Base-by-base conservation (phyloP, 2,329 filamentous ascomycete genomes). In the Cryphonectria japonica region DNA sequence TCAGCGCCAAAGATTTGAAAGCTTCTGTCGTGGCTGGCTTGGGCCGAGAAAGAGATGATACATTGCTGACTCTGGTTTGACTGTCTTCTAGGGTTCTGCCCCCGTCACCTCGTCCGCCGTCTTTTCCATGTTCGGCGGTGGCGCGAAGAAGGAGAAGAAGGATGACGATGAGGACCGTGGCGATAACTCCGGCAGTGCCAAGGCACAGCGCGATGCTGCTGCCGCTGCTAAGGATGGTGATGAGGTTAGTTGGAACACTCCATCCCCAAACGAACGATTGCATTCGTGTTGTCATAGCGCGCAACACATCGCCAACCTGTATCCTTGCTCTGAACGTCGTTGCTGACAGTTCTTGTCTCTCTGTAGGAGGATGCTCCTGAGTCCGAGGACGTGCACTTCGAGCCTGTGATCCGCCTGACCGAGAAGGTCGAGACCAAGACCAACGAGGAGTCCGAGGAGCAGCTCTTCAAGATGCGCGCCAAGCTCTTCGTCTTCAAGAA, bases 401-500 rank as follows among this genome's bases (percentile, higher is more conserved):
- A 97, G 86, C 96, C 96, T 75, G 94, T 99, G 77, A 93, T 97
- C 79, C 95, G 91, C 85, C 88, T 99, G 80, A 98, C 95, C 74
- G 94, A 99, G 87, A 96, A 97, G 86, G 92, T 98, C 78, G 95
- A 98, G 80, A 92, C 90, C 80, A 97, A 97, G 89, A 98, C 96
- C 83, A 97, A 98, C 85, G 96, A 99, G 85, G 96, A 99, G 87
- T 89, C 92, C 62, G 96, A 99, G 87, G 95, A 98, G 86, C 93
- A 97, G 86, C 87, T 90, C 54, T 99, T 98, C 91, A 98, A 98
- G 91, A 98, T 98, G 95, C 93, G 96, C 78, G 96, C 96, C 80
- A 99, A 99, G 90, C 92, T 99, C 76, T 99, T 99, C 91, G 95
- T 95, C 86, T 99, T 98, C 82, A 92, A 97, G 84, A 90, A 93